Conservation (phyloP, 108 stramenopile species). For the Parietichytrium sp. region DNA sequence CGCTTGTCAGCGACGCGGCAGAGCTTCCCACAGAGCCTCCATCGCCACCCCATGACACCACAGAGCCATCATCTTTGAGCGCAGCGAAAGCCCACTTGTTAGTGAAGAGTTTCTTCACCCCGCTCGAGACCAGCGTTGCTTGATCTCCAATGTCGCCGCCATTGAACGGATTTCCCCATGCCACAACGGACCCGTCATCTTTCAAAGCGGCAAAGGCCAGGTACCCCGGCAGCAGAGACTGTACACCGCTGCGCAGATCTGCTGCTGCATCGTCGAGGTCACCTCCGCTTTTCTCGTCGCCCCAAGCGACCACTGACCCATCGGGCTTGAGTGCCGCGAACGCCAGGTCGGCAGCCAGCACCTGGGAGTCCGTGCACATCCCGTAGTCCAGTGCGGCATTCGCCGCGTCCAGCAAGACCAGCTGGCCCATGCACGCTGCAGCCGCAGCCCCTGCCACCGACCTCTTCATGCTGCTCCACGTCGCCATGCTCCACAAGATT, state of each 20-base stretch:
- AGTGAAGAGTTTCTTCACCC: neutral
- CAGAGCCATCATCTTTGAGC: neutral
- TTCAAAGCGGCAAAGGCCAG: slow-evolving; percentile 2
- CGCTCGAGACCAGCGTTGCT: neutral
- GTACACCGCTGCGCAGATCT: neutral
- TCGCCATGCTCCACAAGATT: too few species aligned
- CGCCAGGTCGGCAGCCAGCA: neutral
- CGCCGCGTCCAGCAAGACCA: too few species aligned
- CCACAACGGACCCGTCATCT: neutral
- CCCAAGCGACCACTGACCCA: neutral
- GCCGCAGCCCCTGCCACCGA: too few species aligned
- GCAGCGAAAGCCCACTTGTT: neutral
- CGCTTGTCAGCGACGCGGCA: neutral
- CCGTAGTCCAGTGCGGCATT: too few species aligned
- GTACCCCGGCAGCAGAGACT: neutral
- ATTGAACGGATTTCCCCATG: neutral
- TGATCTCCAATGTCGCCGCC: neutral
- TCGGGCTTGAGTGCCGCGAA: neutral
- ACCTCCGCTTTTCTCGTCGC: neutral
- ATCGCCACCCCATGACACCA: neutral
- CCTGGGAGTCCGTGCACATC: too few species aligned
- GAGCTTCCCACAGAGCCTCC: neutral
- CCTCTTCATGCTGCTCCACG: too few species aligned
- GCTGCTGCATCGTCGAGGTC: neutral
- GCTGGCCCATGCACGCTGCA: too few species aligned